Percentiles rank a stretch among this genome's conserved stretches.
phyloP scores from a whole-genome alignment of 1,284 basidiomycete species.

The Puccinia horiana region DNA sequence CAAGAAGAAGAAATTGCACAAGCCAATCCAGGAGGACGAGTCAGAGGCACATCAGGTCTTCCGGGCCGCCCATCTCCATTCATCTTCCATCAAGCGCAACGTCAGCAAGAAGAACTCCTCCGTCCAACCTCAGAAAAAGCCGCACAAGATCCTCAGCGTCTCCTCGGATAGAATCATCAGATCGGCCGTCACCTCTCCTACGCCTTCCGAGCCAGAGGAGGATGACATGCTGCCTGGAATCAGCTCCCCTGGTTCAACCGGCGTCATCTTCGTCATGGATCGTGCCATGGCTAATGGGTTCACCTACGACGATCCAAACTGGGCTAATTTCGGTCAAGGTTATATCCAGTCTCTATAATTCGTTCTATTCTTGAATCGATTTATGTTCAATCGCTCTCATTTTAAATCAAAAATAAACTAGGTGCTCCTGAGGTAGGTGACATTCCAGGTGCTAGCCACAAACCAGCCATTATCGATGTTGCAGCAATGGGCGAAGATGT shows the following conservation, averaged over 20 bases:
- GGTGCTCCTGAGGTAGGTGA: constrained; percentile 75
- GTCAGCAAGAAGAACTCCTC: background rate
- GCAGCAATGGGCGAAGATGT: constrained; percentile 63
- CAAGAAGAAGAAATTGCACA: constrained; percentile 13
- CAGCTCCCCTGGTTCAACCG: constrained; percentile 38
- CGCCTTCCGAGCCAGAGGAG: constrained; percentile 9
- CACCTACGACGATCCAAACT: constrained; percentile 36
- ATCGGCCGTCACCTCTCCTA: background rate
- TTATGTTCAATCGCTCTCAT: background rate
- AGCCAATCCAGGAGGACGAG: constrained; percentile 33
- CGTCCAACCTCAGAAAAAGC: background rate
- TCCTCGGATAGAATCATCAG: constrained; percentile 10
- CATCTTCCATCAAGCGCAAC: constrained; percentile 16
- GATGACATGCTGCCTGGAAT: constrained; percentile 34
- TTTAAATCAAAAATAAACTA: constrained; percentile 27
- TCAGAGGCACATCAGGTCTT: constrained; percentile 45
- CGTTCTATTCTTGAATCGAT: background rate
- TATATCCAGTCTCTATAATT: background rate
- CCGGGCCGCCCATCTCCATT: constrained; percentile 30
- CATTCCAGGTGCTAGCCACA: constrained; percentile 72
- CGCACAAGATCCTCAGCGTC: background rate
- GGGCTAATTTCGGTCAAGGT: constrained; percentile 50
- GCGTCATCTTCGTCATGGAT: constrained; percentile 46
- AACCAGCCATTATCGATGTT: constrained; percentile 67
- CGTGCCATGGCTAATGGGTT: constrained; percentile 37